Evolutionary conservation across 495 filamentous ascomycete species (phyloP).

Genomic region (Hypomontagnella monticulosa): DNA sequence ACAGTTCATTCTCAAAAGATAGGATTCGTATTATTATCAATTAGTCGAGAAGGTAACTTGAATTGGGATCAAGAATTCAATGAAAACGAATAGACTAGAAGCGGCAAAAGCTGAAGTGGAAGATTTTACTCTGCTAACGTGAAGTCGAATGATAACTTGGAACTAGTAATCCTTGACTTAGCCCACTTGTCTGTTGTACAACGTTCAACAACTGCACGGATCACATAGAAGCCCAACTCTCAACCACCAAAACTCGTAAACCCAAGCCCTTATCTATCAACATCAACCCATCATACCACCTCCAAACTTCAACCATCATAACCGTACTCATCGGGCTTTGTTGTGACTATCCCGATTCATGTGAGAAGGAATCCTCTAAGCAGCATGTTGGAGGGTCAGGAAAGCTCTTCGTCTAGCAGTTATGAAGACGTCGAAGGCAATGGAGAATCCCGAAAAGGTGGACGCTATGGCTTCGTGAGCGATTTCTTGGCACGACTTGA

Average conservation of each 20-base stretch:
- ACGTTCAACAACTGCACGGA: neutral
- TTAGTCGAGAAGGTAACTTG: neutral
- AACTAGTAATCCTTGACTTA: slow-evolving; percentile 17
- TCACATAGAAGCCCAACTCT: slow-evolving; percentile 13
- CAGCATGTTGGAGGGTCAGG: slow-evolving; percentile 26
- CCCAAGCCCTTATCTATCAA: neutral
- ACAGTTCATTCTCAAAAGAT: slow-evolving; percentile 1
- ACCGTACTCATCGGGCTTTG: neutral
- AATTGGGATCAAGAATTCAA: neutral
- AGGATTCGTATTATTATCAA: neutral
- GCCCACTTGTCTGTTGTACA: neutral
- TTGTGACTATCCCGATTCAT: neutral
- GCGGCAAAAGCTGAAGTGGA: slow-evolving; percentile 20
- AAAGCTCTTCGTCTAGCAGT: slow-evolving; percentile 33
- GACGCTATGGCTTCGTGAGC: slow-evolving; percentile 18
- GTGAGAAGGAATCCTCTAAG: neutral
- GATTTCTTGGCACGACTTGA: slow-evolving; percentile 57
- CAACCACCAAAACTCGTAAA: slow-evolving; percentile 1
- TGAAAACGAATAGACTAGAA: slow-evolving; percentile 19
- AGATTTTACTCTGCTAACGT: slow-evolving; percentile 9
- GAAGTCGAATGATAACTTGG: slow-evolving; percentile 35
- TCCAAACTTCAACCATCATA: slow-evolving; percentile 3
- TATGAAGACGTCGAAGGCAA: slow-evolving; percentile 27
- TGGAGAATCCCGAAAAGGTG: slow-evolving; percentile 14
- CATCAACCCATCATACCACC: slow-evolving; percentile 6